phyloP scores from a whole-genome alignment of 148 eudicot genomes.

The Silene conica region DNA sequence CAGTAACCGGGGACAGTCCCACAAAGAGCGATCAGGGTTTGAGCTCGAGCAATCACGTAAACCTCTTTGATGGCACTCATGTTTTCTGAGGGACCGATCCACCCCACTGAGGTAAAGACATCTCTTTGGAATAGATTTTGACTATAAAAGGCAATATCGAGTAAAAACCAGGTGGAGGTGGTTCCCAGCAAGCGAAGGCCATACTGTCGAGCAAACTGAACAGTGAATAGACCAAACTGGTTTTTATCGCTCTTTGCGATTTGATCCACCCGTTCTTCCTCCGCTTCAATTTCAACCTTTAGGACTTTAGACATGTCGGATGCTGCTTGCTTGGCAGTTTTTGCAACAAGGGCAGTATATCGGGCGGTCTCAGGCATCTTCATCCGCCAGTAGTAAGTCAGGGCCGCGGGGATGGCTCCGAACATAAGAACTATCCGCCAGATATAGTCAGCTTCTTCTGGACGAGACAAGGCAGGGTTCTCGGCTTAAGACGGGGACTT shows the following conservation, averaged over 20 bases:
- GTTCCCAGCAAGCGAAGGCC: conserved; percentile 17
- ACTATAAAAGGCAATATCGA: conserved; percentile 71
- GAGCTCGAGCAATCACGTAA: conserved; percentile 48
- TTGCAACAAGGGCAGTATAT: conserved; percentile 56
- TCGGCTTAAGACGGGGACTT: conserved; percentile 18
- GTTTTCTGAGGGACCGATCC: conserved; percentile 43
- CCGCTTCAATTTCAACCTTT: neutral
- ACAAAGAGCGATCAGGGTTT: conserved; percentile 56
- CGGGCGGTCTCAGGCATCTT: conserved; percentile 73
- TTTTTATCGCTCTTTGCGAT: neutral
- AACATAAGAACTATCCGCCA: conserved; percentile 49
- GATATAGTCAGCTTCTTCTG: conserved; percentile 37
- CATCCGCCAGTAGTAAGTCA: conserved; percentile 50
- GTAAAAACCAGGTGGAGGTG: conserved; percentile 56
- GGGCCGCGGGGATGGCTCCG: conserved; percentile 48
- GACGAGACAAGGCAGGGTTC: conserved; percentile 9
- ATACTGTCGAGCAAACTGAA: conserved; percentile 12
- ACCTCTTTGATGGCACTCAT: conserved; percentile 64
- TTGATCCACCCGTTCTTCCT: conserved; percentile 15
- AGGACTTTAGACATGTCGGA: conserved; percentile 49
- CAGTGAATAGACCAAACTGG: conserved; percentile 10
- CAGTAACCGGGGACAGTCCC: conserved; percentile 72
- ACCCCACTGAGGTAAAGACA: conserved; percentile 45
- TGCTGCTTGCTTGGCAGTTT: conserved; percentile 58
- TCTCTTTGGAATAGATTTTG: conserved; percentile 73